Evolutionary conservation across 768 basidiomycete species (phyloP), one percentile per base, ranked within the genome.

Genomic region (Mycena vitilis): DNA sequence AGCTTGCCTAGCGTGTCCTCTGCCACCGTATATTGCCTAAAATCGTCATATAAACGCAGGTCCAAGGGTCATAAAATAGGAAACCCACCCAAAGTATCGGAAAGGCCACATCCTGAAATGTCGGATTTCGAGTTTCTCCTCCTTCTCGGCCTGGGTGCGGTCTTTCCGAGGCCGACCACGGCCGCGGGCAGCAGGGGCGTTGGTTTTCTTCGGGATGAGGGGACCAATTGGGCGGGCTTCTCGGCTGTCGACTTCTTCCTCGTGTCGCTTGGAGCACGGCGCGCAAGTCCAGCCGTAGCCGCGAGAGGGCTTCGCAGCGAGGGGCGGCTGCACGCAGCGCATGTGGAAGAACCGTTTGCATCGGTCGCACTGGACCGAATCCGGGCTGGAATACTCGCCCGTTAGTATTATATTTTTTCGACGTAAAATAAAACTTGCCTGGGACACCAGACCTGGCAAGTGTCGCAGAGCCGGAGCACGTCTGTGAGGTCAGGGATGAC

Each of bases 271-370:
- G 13, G 95, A 93, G 78, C 96, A 99, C 1, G 95, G 95, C 0
- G 94, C 94, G 74, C 97, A 99, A 12, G 95, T 95, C 97, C 97
- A 99, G 23, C 94, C 95, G 80, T 98, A 99, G 52, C 97, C 97
- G 70, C 95, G 89, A 25, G 95, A 95, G 16, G 97, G 97, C 78
- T 98, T 98, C 2, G 92, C 92, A 20, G 86, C 83, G 10, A 99
- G 82, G 4, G 97, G 97, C 25, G 97, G 97, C 71, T 94, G 92
- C 60, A 98, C 92, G 77, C 97, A 99, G 65, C 85, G 79, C 93
- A 98, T 97, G 79, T 99, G 97, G 81, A 96, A 99, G 81, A 90
- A 93, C 62, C 88, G 89, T 82, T 95, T 95, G 86, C 97, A 99
- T 54, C 91, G 86, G 77, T 94, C 94, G 82, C 95, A 97, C 76